Base-by-base conservation (phyloP, 306 rosid genomes). In the Sindora glabra region DNA sequence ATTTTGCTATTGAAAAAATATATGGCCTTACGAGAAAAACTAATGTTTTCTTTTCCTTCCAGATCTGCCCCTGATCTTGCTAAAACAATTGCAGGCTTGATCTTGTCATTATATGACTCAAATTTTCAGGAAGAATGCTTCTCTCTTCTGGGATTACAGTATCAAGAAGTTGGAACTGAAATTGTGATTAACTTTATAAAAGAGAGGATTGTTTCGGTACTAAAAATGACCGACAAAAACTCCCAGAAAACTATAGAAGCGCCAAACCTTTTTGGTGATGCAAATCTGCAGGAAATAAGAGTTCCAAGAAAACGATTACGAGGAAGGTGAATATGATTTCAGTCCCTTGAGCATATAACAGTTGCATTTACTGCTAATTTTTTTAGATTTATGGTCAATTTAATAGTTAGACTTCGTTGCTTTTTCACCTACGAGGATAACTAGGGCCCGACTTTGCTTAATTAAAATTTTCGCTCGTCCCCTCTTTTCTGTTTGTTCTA, bases 51-150 rank as follows among this genome's bases (percentile, higher is more conserved):
- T 47, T 56, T 63, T 42, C 26, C 62, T 66, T 45, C 48, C 94
- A 89, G 99, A 83, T 89, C 69, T 70, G 96, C 91, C 29, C 94
- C 94, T 39, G 96, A 86, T 77, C 94, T 92, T 9, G 95, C 96
- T 13, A 81, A 77, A 78, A 64, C 94, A 40, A 86, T 92, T 63
- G 77, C 94, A 45, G 96, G 99, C 70, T 72, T 89, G 62, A 77
- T 92, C 64, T 50, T 78, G 69, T 74, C 87, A 62, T 89, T 96
- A 39, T 48, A 60, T 16, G 96, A 89, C 85, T 52, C 60, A 33
- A 72, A 73, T 61, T 92, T 89, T 74, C 81, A 59, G 74, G 75
- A 71, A 70, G 88, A 83, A 86, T 92, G 99, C 61, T 76, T 80
- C 19, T 81, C 94, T 45, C 82, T 89, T 70, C 90, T 92, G 44